Conservation (phyloP, 179 eudicot genomes). For the Silene coronaria region DNA sequence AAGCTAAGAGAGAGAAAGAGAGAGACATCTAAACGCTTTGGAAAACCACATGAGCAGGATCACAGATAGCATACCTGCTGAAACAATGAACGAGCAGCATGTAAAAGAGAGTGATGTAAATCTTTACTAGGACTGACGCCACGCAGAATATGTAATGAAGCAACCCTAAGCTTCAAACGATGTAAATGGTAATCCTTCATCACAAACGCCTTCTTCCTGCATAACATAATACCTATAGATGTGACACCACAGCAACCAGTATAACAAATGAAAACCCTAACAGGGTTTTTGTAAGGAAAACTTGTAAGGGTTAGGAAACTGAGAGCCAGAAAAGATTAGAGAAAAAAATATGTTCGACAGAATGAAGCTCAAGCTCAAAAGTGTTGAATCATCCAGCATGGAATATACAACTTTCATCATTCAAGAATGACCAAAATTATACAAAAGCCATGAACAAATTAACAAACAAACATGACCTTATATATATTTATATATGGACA, state of each 20-base stretch:
- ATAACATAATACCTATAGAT: slow-evolving; percentile 5
- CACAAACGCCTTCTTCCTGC: slow-evolving; percentile 41
- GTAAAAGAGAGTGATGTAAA: slow-evolving; percentile 38
- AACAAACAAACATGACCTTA: too few species aligned
- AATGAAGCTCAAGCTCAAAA: background rate
- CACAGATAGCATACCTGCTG: slow-evolving; percentile 50
- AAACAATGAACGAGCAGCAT: slow-evolving; percentile 57
- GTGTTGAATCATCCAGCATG: background rate
- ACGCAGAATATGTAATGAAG: slow-evolving; percentile 57
- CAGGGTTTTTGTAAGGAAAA: too few species aligned
- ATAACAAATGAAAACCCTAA: background rate
- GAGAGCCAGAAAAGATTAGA: too few species aligned
- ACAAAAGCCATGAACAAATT: too few species aligned
- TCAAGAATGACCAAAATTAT: background rate
- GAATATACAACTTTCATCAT: background rate
- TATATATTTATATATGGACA: background rate
- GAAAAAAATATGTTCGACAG: too few species aligned
- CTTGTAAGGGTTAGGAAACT: too few species aligned
- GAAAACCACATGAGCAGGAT: background rate
- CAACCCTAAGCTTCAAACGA: slow-evolving; percentile 57
- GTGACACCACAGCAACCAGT: slow-evolving; percentile 3
- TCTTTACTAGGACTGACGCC: slow-evolving; percentile 33
- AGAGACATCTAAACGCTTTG: background rate
- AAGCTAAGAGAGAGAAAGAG: background rate
- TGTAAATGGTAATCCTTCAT: slow-evolving; percentile 55